Base-by-base conservation (phyloP, 306 rosid species). In the Hippophae tibetana region DNA sequence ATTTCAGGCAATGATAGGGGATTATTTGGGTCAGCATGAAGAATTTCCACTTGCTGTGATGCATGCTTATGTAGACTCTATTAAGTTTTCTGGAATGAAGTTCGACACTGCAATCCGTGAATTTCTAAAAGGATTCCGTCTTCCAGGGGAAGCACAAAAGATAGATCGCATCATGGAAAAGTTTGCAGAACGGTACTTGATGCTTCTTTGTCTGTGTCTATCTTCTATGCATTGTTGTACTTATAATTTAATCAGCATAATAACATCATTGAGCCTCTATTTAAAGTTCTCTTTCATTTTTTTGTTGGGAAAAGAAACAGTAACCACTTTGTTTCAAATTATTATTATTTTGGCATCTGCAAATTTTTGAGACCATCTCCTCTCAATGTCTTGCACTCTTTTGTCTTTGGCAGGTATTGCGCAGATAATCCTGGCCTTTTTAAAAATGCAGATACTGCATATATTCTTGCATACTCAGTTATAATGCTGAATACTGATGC, bases 91-190 rank as follows among this genome's bases (percentile, higher is more conserved):
- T 47, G 94, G 83, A 70, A 82, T 93, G 95, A 93, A 89, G 84
- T 93, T 93, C 77, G 81, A 86, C 66, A 47, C 76, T 60, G 95
- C 99, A 61, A 89, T 93, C 72, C 95, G 99, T 72, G 99, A 88
- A 77, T 87, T 93, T 77, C 97, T 93, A 62, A 93, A 84, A 86
- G 97, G 97, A 47, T 93, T 93, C 65, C 88, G 94, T 48, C 97
- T 89, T 75, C 97, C 99, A 4, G 99, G 99, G 61, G 99, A 93
- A 75, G 97, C 99, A 79, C 99, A 93, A 78, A 93, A 93, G 82
- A 93, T 93, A 57, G 99, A 93, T 73, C 94, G 97, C 61, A 86
- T 93, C 66, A 93, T 93, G 99, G 99, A 89, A 72, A 93, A 93
- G 74, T 89, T 93, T 86, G 99, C 97, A 40, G 99, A 89, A 70